Conservation (phyloP, 2,329 filamentous ascomycete genomes). For the Plenodomus lindquistii region DNA sequence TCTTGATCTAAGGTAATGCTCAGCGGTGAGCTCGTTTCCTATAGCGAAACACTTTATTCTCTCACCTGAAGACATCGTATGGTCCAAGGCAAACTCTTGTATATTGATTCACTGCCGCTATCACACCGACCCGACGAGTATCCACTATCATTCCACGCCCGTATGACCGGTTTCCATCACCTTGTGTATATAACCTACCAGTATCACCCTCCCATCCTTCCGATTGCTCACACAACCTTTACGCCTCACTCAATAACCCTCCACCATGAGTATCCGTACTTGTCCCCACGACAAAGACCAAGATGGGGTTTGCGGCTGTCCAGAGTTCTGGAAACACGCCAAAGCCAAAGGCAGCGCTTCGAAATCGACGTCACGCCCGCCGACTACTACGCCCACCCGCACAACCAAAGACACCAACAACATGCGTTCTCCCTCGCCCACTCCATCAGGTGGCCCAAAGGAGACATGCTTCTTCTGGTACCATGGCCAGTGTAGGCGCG, state of each 20-base stretch:
- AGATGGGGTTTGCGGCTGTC: conserved; percentile 32
- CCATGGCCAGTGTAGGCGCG: conserved; percentile 20
- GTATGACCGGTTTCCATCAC: background rate
- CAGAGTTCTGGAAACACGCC: conserved; percentile 21
- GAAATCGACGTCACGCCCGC: background rate
- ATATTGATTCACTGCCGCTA: background rate
- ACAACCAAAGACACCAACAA: background rate
- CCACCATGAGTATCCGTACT: conserved; percentile 1
- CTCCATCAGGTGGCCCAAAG: conserved; percentile 13
- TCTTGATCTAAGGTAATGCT: background rate
- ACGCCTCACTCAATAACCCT: conserved; percentile 1
- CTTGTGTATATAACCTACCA: no score
- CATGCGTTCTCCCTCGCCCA: background rate
- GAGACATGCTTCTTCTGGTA: conserved; percentile 37
- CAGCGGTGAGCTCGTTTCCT: background rate
- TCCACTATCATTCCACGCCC: background rate
- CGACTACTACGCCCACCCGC: background rate
- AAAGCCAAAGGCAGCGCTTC: background rate
- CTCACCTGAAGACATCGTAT: background rate
- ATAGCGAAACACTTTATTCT: background rate
- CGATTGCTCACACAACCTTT: background rate
- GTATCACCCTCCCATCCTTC: no score
- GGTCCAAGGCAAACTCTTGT: background rate
- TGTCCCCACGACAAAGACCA: conserved; percentile 13
- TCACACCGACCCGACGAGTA: background rate